Evolutionary conservation across 2,329 filamentous ascomycete species (phyloP).

Genomic region (Colletotrichum sp.): DNA sequence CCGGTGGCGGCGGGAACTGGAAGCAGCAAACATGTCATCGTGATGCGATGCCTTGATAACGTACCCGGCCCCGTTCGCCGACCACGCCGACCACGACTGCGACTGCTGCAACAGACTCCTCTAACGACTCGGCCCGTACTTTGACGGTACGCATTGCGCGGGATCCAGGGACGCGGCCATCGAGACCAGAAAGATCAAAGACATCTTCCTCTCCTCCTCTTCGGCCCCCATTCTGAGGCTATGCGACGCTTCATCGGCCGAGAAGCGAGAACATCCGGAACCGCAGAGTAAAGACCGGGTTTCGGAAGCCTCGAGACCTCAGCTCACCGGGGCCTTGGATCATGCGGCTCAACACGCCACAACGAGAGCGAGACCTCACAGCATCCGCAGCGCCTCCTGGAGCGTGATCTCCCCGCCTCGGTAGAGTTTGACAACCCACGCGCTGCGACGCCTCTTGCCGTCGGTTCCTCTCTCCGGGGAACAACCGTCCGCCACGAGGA

Average conservation of each 20-base stretch:
- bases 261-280: neutral
- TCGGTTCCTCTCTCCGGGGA: neutral
- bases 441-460: neutral
- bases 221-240: neutral
- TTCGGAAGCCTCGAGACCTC: neutral
- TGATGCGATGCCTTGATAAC: neutral
- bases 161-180: neutral
- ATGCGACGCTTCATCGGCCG: neutral
- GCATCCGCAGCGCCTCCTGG: neutral
- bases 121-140: neutral
- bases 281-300: neutral
- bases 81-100: neutral
- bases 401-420: neutral
- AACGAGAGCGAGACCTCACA: neutral
- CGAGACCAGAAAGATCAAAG: neutral
- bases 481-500: neutral
- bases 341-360: neutral
- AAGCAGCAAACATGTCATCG: neutral
- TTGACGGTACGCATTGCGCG: neutral
- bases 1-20: neutral
- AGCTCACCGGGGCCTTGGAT: neutral
- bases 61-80: neutral
- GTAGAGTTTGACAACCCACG: neutral
- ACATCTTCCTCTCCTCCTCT: neutral
- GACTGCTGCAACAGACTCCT: neutral